Evolutionary conservation across 192 early-diverging fungal genomes (phyloP).

Genomic region (Entomortierella parvispora): DNA sequence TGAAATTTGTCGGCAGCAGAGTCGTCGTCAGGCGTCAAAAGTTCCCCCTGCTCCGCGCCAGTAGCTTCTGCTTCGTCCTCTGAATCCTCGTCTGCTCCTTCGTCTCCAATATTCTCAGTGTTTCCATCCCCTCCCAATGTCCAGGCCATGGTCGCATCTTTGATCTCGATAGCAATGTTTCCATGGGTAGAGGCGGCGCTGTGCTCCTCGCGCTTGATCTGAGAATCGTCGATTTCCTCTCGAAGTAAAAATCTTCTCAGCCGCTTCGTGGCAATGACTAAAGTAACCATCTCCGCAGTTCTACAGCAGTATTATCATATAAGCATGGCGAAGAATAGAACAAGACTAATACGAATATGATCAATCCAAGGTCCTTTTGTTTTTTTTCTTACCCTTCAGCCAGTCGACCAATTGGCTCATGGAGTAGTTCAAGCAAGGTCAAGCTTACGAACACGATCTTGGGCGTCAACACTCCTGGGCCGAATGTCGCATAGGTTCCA

Average conservation of each 20-base stretch:
- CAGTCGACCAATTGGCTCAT: conserved; percentile 26
- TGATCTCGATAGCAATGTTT: conserved; percentile 5
- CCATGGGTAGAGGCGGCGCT: neutral
- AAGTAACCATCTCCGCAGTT: conserved; percentile 12
- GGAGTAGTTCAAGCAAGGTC: conserved; percentile 24
- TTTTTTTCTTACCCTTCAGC: conserved; percentile 31
- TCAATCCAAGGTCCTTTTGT: neutral
- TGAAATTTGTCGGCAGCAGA: neutral
- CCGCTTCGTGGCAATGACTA: conserved; percentile 33
- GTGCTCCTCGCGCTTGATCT: conserved; percentile 8
- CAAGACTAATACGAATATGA: neutral
- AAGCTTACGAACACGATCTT: conserved; percentile 46
- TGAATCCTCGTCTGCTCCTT: neutral
- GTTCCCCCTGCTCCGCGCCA: neutral
- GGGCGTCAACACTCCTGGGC: conserved; percentile 25
- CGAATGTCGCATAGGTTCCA: conserved; percentile 29
- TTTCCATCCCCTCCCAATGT: neutral
- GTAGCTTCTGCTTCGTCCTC: conserved; percentile 7
- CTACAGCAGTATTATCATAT: conserved; percentile 14
- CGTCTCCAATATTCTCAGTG: no score
- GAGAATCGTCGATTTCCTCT: conserved; percentile 44
- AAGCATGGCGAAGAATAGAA: neutral
- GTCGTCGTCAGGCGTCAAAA: neutral
- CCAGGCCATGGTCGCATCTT: conserved; percentile 11
- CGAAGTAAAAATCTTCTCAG: conserved; percentile 33